Conservation (phyloP, 2,329 filamentous ascomycete genomes). For the Myotisia sp. region DNA sequence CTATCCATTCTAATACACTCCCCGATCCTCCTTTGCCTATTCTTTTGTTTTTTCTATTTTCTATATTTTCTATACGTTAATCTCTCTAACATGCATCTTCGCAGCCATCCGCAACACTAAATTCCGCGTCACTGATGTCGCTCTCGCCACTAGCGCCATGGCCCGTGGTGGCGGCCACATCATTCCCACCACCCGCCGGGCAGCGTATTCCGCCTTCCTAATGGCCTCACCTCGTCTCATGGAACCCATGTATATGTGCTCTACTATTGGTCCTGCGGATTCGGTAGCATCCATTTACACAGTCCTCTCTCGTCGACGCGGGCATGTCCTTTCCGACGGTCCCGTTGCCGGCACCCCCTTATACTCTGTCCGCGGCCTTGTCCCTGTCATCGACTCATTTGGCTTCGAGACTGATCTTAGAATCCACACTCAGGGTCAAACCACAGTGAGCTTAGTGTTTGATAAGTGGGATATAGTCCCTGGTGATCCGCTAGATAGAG, state of each 20-base stretch:
- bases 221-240: slow-evolving; percentile 94
- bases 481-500: slow-evolving; percentile 82
- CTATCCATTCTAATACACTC: slow-evolving; percentile 11
- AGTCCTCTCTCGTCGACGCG: slow-evolving; percentile 70
- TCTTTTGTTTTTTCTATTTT: too few relatives aligned
- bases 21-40: too few relatives aligned
- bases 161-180: slow-evolving; percentile 93
- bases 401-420: slow-evolving; percentile 95
- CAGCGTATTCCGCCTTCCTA: slow-evolving; percentile 89
- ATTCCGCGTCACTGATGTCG: slow-evolving; percentile 86
- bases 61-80: neutral
- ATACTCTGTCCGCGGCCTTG: slow-evolving; percentile 76
- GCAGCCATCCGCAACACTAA: slow-evolving; percentile 89
- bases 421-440: slow-evolving; percentile 88
- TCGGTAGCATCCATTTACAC: slow-evolving; percentile 83
- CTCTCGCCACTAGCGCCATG: slow-evolving; percentile 77
- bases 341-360: slow-evolving; percentile 88
- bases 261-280: slow-evolving; percentile 83
- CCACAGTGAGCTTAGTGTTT: slow-evolving; percentile 81
- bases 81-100: slow-evolving; percentile 2
- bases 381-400: slow-evolving; percentile 94
- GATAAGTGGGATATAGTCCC: slow-evolving; percentile 94
- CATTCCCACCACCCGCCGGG: slow-evolving; percentile 82
- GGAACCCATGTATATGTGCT: slow-evolving; percentile 88
- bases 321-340: slow-evolving; percentile 86